phyloP scores from a whole-genome alignment of 306 rosid species.

The Dalbergia cochinchinensis region DNA sequence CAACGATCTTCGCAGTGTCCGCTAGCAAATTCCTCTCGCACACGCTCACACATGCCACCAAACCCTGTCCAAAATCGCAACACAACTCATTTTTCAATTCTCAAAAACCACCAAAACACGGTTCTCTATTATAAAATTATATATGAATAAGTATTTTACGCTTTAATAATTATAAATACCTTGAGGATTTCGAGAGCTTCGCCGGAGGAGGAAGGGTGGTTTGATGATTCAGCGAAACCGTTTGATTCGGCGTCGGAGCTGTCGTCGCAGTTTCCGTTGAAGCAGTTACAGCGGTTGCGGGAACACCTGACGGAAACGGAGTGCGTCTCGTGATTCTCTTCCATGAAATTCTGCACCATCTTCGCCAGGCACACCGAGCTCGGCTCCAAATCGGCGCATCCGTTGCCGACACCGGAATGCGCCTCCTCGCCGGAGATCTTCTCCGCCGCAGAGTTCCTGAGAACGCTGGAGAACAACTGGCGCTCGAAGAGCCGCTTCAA shows the following conservation, averaged over 20 bases:
- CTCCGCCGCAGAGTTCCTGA: conserved; percentile 55
- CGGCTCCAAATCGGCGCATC: conserved; percentile 67
- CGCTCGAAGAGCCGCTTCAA: conserved; percentile 85
- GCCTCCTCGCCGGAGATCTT: conserved; percentile 53
- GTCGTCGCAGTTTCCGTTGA: conserved; percentile 59
- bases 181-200: conserved; percentile 76
- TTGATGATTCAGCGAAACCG: conserved; percentile 58
- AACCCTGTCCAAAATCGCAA: conserved; percentile 53
- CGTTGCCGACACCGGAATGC: conserved; percentile 43
- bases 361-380: conserved; percentile 75
- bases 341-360: conserved; percentile 91
- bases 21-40: conserved; percentile 78
- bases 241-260: conserved; percentile 67
- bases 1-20: conserved; percentile 76
- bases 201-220: conserved; percentile 46
- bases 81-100: neutral
- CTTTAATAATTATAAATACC: conserved; percentile 44
- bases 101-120: too few relatives aligned
- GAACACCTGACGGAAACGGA: conserved; percentile 57
- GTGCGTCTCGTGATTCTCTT: conserved; percentile 71
- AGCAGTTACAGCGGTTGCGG: conserved; percentile 74
- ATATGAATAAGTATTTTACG: neutral
- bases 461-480: conserved; percentile 73
- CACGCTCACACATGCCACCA: conserved; percentile 70
- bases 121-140: neutral